Base-by-base conservation (phyloP, 805 yeast genomes). In the Pichia paraexigua region DNA sequence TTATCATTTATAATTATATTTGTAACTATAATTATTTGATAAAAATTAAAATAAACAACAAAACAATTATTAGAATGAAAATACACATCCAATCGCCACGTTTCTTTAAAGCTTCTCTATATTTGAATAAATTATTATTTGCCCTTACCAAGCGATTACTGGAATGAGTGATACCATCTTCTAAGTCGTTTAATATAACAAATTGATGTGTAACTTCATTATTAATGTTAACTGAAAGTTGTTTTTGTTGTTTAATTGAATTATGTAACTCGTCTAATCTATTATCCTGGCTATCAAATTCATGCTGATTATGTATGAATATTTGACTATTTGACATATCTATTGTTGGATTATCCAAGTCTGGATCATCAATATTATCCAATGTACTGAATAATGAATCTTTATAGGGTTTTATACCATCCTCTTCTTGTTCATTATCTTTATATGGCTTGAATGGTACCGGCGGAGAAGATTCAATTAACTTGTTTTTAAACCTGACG, bases 71-170 rank as follows among this genome's bases (percentile, higher is more conserved):
- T 50, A 79, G 60, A 3, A 71, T 64, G 1, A 75, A 55, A 11
- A 79, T 79, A 0, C 75, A 70, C 32, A 71, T 57, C 72, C 83
- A 78, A 35, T 75, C 77, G 0, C 78, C 77, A 56, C 76, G 75
- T 51, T 75, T 76, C 45, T 68, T 70, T 17, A 78, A 67, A 28
- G 68, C 70, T 18, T 64, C 64, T 37, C 69, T 69, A 48, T 76
- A 76, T 28, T 61, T 63, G 8, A 60, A 63, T 46, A 79, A 57
- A 51, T 73, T 67, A 37, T 62, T 62, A 41, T 66, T 66, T 0
- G 82, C 82, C 32, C 72, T 62, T 3, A 60, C 57, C 15, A 79
- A 58, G 39, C 71, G 68, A 37, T 68, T 59, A 25, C 72, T 74
- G n/a, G 75, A 68, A 32, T 64, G 57, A 46, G 72, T 75, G 20